phyloP scores from a whole-genome alignment of 163 green algal genomes.

The Prototheca stagnorum region DNA sequence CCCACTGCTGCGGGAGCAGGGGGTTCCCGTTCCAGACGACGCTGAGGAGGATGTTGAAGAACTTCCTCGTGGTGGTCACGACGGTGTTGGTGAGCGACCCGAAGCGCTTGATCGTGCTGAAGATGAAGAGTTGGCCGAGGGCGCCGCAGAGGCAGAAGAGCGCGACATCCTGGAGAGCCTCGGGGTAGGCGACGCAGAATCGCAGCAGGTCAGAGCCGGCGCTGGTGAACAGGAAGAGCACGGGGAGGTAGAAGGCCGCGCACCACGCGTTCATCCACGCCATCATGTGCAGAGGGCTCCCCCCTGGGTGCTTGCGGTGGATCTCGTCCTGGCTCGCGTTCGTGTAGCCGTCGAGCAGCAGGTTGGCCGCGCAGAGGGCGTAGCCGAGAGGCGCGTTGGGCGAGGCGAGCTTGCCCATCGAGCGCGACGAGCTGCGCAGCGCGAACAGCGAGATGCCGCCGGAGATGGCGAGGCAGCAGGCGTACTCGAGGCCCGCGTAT shows the following conservation, averaged over 20 bases:
- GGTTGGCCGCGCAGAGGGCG: slow-evolving; percentile 68
- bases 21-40: slow-evolving; percentile 63
- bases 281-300: slow-evolving; percentile 83
- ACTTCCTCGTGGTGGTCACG: slow-evolving; percentile 96
- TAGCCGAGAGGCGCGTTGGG: slow-evolving; percentile 85
- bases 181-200: slow-evolving; percentile 61
- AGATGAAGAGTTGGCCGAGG: slow-evolving; percentile 97
- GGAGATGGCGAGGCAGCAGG: slow-evolving; percentile 70
- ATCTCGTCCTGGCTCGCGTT: slow-evolving; percentile 56
- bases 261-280: slow-evolving; percentile 96
- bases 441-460: slow-evolving; percentile 64
- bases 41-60: slow-evolving; percentile 93
- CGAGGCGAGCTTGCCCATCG: slow-evolving; percentile 47
- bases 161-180: slow-evolving; percentile 55
- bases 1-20: slow-evolving; percentile 76
- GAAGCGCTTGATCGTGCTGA: slow-evolving; percentile 87
- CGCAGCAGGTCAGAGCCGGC: slow-evolving; percentile 18
- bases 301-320: slow-evolving; percentile 46
- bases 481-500: slow-evolving; percentile 76
- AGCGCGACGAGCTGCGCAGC: slow-evolving; percentile 21
- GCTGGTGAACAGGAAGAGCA: slow-evolving; percentile 53
- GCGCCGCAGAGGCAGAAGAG: slow-evolving; percentile 90
- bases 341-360: slow-evolving; percentile 55
- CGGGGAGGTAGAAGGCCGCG: slow-evolving; percentile 55
- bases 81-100: slow-evolving; percentile 78